These are phyloP conservation scores for Naganishia randhawae DNA, from an alignment of 768 basidiomycete genomes.

Conservation along the genomic window DNA sequence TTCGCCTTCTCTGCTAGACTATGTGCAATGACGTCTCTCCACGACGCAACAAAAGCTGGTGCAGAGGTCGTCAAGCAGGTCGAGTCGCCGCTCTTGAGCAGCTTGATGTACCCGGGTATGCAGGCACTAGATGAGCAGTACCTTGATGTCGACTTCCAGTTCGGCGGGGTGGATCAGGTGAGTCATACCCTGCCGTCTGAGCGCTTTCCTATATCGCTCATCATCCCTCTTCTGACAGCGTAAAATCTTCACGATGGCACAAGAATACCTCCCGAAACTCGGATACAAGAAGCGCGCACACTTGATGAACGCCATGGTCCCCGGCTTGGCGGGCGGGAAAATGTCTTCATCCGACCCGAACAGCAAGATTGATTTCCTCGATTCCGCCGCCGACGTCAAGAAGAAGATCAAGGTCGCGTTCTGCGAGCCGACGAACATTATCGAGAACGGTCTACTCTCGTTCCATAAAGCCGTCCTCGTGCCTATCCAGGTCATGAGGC, in stretches of 20 bases:
- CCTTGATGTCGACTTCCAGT: slow-evolving; percentile 92
- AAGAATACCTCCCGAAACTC: slow-evolving; percentile 85
- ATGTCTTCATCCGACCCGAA: slow-evolving; percentile 98
- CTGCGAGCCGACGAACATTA: slow-evolving; percentile 85
- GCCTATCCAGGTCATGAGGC: slow-evolving; percentile 71
- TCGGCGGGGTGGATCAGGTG: slow-evolving; percentile 96
- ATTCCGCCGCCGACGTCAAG: slow-evolving; percentile 73
- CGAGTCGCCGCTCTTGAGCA: slow-evolving; percentile 82
- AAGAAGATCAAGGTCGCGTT: slow-evolving; percentile 88
- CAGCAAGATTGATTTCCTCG: slow-evolving; percentile 97
- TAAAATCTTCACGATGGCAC: slow-evolving; percentile 98
- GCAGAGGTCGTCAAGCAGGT: slow-evolving; percentile 99
- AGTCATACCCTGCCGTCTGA: slow-evolving; percentile 14
- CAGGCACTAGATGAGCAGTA: slow-evolving; percentile 98
- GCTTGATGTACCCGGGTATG: slow-evolving; percentile 88
- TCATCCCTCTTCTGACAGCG: no score
- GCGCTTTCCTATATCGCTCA: no score
- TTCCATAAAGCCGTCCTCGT: slow-evolving; percentile 85
- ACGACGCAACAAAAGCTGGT: slow-evolving; percentile 96
- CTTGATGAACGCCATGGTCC: slow-evolving; percentile 97
- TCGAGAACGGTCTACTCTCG: slow-evolving; percentile 81
- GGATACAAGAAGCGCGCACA: slow-evolving; percentile 94
- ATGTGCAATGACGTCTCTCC: slow-evolving; percentile 84
- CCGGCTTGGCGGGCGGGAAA: slow-evolving; percentile 87
- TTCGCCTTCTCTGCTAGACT: slow-evolving; percentile 51